Conservation (phyloP, 306 rosid genomes). For the Fragaria vesca region DNA sequence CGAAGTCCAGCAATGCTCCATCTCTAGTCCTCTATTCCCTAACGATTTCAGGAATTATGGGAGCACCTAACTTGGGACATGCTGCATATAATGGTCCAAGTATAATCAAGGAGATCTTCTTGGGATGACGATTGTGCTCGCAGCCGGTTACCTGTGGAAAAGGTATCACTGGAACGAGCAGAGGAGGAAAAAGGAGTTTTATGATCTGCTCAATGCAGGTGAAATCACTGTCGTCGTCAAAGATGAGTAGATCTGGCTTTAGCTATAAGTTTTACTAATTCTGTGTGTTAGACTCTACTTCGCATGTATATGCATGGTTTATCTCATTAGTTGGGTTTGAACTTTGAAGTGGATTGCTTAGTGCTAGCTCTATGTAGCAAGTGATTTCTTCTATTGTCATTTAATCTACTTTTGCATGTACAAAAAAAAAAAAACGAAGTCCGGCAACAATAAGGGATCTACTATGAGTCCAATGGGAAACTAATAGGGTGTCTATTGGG, state of each 20-base stretch:
- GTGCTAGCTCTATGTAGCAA: background rate
- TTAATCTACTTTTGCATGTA: too few species aligned
- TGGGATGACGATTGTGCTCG: background rate
- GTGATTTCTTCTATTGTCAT: too few species aligned
- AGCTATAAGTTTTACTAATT: background rate
- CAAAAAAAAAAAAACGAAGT: too few species aligned
- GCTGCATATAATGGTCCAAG: constrained; percentile 31
- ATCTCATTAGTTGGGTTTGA: background rate
- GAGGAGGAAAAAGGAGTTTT: constrained; percentile 36
- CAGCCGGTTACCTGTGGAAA: constrained; percentile 36
- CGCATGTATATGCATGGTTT: background rate
- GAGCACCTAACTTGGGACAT: constrained; percentile 8
- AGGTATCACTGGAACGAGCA: constrained; percentile 43
- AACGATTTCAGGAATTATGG: constrained; percentile 16
- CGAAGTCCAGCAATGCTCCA: too few species aligned
- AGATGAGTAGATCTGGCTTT: constrained; percentile 17
- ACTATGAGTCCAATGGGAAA: too few species aligned
- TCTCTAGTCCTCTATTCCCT: too few species aligned
- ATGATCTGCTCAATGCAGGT: constrained; percentile 41
- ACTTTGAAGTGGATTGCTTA: background rate
- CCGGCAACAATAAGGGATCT: too few species aligned
- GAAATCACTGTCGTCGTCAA: constrained; percentile 39
- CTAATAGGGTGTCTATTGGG: too few species aligned
- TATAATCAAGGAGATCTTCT: constrained; percentile 33
- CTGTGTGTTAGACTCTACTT: background rate